phyloP scores from a whole-genome alignment of 768 basidiomycete genomes.

The Amanita pallidorosea region DNA sequence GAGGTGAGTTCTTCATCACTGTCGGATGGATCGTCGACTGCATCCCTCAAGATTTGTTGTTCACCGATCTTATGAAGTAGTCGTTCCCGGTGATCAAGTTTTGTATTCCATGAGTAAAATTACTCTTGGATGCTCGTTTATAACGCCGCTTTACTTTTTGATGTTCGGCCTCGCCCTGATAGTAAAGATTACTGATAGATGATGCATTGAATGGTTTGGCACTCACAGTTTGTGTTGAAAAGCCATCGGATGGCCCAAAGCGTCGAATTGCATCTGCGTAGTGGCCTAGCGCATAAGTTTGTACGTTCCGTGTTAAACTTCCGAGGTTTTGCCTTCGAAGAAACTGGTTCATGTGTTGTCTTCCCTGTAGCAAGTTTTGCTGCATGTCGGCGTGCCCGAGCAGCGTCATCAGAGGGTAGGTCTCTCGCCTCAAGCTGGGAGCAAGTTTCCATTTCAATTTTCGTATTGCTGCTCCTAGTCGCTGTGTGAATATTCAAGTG shows the following conservation, averaged over 20 bases:
- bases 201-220: not conserved
- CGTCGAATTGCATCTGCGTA: no score
- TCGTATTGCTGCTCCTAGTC: no score
- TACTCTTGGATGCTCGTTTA: constrained; percentile 17
- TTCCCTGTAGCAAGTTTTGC: not conserved
- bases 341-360: not conserved
- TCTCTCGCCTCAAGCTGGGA: constrained; percentile 12
- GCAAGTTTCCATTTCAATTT: constrained; percentile 13
- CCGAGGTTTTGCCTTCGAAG: not conserved
- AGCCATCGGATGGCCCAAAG: no score
- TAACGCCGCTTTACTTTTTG: constrained; percentile 22
- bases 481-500: no score
- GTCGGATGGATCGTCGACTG: not conserved
- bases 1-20: no score
- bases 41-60: not conserved
- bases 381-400: constrained; percentile 11
- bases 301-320: constrained; percentile 12
- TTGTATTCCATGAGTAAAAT: constrained; percentile 8
- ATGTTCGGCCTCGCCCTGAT: constrained; percentile 29
- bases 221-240: no score
- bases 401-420: constrained; percentile 15
- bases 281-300: constrained; percentile 21
- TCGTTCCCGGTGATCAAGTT: constrained; percentile 2
- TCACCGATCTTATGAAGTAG: not conserved
- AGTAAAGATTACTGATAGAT: not conserved